Evolutionary conservation across 257 asterid species (phyloP).

Genomic region (Parsonsia alboflavescens): DNA sequence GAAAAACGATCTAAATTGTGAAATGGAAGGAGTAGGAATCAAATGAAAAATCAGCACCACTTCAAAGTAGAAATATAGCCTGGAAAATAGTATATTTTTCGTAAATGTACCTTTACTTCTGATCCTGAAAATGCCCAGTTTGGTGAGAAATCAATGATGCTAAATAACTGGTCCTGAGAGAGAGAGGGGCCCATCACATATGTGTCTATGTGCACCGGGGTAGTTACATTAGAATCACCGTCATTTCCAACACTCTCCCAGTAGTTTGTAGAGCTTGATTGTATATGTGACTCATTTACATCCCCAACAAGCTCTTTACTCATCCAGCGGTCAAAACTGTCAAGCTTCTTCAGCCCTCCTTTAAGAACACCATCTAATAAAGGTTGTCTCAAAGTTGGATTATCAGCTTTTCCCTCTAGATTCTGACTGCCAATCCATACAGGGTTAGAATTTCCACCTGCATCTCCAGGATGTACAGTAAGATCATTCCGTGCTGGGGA

Average conservation of each 20-base stretch:
- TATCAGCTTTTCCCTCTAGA: constrained; percentile 41
- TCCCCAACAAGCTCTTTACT: constrained; percentile 93
- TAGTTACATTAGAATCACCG: constrained; percentile 50
- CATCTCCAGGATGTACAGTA: constrained; percentile 31
- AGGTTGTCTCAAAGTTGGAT: constrained; percentile 57
- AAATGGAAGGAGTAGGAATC: background rate
- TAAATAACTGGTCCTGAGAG: constrained; percentile 78
- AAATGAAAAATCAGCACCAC: constrained; percentile 7
- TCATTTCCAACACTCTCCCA: constrained; percentile 79
- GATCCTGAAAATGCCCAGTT: constrained; percentile 72
- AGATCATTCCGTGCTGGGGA: constrained; percentile 37
- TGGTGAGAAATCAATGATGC: constrained; percentile 81
- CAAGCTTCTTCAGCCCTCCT: constrained; percentile 76
- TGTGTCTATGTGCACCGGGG: constrained; percentile 54
- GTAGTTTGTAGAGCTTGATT: constrained; percentile 53
- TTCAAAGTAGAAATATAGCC: constrained; percentile 11
- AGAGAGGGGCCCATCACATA: constrained; percentile 72
- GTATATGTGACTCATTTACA: constrained; percentile 62
- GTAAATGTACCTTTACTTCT: constrained; percentile 57
- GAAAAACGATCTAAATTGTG: too few species aligned
- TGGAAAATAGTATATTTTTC: background rate
- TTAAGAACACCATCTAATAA: constrained; percentile 54
- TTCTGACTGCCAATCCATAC: constrained; percentile 34
- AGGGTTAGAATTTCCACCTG: constrained; percentile 38
- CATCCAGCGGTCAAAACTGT: constrained; percentile 98